phyloP scores from a whole-genome alignment of 1,139 yeast species.

The Hyphopichia khmerensis region DNA sequence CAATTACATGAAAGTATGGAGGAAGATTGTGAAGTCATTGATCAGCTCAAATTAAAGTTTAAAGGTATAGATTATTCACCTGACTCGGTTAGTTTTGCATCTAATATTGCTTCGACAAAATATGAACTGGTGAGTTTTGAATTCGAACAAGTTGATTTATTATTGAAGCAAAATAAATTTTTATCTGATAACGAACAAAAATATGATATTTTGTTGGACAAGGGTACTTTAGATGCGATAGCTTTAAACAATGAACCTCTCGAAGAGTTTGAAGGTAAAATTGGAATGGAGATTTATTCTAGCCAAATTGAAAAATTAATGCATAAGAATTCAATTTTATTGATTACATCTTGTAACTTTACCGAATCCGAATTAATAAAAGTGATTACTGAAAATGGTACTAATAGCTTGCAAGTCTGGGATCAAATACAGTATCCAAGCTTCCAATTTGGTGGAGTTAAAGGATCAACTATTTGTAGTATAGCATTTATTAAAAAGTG shows the following conservation, averaged over 20 bases:
- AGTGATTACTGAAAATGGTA: slow-evolving; percentile 47
- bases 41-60: slow-evolving; percentile 30
- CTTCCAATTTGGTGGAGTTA: slow-evolving; percentile 83
- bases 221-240: slow-evolving; percentile 96
- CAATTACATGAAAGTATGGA: slow-evolving; percentile 56
- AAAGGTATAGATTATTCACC: slow-evolving; percentile 85
- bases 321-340: slow-evolving; percentile 55
- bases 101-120: slow-evolving; percentile 48
- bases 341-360: slow-evolving; percentile 94
- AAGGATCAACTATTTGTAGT: slow-evolving; percentile 86
- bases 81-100: slow-evolving; percentile 73
- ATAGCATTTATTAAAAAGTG: slow-evolving; percentile 61
- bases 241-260: slow-evolving; percentile 69
- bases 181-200: slow-evolving; percentile 26
- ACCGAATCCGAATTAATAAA: slow-evolving; percentile 71
- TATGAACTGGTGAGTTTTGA: slow-evolving; percentile 30
- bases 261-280: slow-evolving; percentile 35
- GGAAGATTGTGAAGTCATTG: slow-evolving; percentile 35
- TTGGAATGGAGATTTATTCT: slow-evolving; percentile 66
- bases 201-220: slow-evolving; percentile 80
- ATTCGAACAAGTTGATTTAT: slow-evolving; percentile 49
- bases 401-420: slow-evolving; percentile 50
- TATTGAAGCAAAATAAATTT: slow-evolving; percentile 33
- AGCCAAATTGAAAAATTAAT: slow-evolving; percentile 56
- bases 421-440: slow-evolving; percentile 70